Evolutionary conservation across 345 rosid genomes (phyloP), one percentile per base, ranked within the genome.

Genomic region (Cardamine occulta): DNA sequence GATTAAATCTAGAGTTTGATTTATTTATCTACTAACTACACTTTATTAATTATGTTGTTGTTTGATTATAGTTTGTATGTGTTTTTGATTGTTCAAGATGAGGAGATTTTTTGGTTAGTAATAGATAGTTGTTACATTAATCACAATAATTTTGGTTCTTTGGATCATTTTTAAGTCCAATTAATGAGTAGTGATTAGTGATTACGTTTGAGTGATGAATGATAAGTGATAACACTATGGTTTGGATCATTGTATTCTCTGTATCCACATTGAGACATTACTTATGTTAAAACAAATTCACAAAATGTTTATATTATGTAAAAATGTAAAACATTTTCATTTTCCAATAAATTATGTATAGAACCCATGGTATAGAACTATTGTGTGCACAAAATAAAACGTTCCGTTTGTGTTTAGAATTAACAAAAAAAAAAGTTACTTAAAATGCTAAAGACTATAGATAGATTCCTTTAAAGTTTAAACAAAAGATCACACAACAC

Each of bases 1-100:
- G 79, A 88, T 95, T 67, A 80, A 70, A 37, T 60, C 87, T 31
- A 88, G 86, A 80, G 60, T 88, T 29, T 44, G 67, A 23, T 32
- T 47, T 47, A 56, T 45, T 68, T 28, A 28, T 28, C 31, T 31
- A 70, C 26, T 83, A 68, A 79, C 56, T 34, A 81, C 64, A 73
- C 65, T 15, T 19, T 9, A 15, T 31, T 15, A 3, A 51, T 29
- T 13, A 24, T 55, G 32, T 68, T 74, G 54, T 66, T 73, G 66
- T 61, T 62, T 55, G 24, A 55, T 35, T 70, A 48, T 56, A 53
- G 10, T 52, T 37, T 67, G 24, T 37, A 45, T 45, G 39, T 45
- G 37, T 68, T 23, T 37, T 37, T 52, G 6, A 55, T 6, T 55
- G 40, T 37, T 68, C 49, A 28, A 14, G 51, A 14, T 68, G 74